Percentiles rank a stretch among this genome's conserved stretches.
These are phyloP conservation scores for Cryptococcus wingfieldii DNA, from an alignment of 1,284 basidiomycete genomes.

Conservation along the genomic window DNA sequence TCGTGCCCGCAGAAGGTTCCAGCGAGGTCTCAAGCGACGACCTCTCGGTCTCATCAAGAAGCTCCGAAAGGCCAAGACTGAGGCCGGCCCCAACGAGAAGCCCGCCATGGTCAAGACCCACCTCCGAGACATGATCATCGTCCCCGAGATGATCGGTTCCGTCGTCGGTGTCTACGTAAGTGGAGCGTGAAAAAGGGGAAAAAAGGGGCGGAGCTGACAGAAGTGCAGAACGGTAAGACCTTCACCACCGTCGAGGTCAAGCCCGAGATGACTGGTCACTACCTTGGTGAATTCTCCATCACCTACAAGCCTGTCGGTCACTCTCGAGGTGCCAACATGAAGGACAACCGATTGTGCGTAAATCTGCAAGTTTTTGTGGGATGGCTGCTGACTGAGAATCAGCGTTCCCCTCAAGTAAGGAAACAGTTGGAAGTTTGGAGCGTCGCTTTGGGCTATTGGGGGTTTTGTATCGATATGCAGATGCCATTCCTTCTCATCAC, in stretches of 20 bases:
- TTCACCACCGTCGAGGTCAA: slow-evolving; percentile 99
- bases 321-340: slow-evolving; percentile 81
- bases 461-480: slow-evolving; percentile 24
- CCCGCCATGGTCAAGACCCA: slow-evolving; percentile 98
- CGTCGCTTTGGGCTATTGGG: background rate
- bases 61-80: slow-evolving; percentile 98
- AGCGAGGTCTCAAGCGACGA: slow-evolving; percentile 96
- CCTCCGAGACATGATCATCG: slow-evolving; percentile 98
- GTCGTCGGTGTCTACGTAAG: slow-evolving; percentile 85
- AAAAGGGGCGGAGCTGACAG: background rate
- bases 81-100: slow-evolving; percentile 97
- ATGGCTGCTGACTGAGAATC: slow-evolving; percentile 44
- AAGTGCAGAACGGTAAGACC: slow-evolving; percentile 58
- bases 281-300: slow-evolving; percentile 86
- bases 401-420: slow-evolving; percentile 61
- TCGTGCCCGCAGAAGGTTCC: slow-evolving; percentile 97
- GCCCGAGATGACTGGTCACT: slow-evolving; percentile 99
- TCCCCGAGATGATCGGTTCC: slow-evolving; percentile 99
- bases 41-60: slow-evolving; percentile 99
- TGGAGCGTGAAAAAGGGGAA: slow-evolving; percentile 1
- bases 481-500: slow-evolving; percentile 14
- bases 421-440: slow-evolving; percentile 1
- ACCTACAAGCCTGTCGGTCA: slow-evolving; percentile 99
- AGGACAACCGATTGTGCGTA: slow-evolving; percentile 60
- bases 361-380: background rate